Evolutionary conservation across 2,329 filamentous ascomycete genomes (phyloP).

Genomic region (Coniochaeta pulveracea): DNA sequence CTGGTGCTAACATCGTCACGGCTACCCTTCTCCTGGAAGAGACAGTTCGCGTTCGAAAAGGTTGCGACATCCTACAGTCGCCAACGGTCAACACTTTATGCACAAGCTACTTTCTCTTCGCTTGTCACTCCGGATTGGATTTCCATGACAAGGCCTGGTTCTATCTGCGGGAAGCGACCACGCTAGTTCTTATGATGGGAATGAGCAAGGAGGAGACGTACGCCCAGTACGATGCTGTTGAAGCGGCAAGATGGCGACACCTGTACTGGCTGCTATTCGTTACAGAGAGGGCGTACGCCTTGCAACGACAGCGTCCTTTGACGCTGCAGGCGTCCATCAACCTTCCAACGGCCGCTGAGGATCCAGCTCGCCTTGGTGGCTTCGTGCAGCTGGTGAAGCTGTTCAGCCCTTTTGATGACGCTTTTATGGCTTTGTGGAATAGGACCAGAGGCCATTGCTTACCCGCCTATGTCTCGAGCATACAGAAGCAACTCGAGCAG

Average conservation of each 20-base stretch:
- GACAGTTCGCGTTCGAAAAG: conserved; percentile 50
- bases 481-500: conserved; percentile 53
- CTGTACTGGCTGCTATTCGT: conserved; percentile 66
- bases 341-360: conserved; percentile 50
- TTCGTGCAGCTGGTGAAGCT: conserved; percentile 52
- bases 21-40: conserved; percentile 59
- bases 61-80: conserved; percentile 46
- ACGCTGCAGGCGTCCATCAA: conserved; percentile 60
- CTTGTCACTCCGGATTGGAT: conserved; percentile 59
- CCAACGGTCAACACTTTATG: conserved; percentile 48
- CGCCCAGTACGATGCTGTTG: conserved; percentile 42
- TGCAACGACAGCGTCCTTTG: conserved; percentile 58
- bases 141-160: conserved; percentile 71
- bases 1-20: conserved; percentile 49
- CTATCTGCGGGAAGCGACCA: conserved; percentile 65
- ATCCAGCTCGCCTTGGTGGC: conserved; percentile 42
- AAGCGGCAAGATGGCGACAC: conserved; percentile 51
- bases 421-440: conserved; percentile 54
- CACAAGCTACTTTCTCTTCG: conserved; percentile 73
- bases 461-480: conserved; percentile 38
- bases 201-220: conserved; percentile 56
- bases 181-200: conserved; percentile 49
- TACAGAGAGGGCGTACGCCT: conserved; percentile 60
- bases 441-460: conserved; percentile 48
- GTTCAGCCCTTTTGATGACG: conserved; percentile 56